Base-by-base conservation (phyloP, 108 stramenopile species). In the Discostella pseudostelligera region DNA sequence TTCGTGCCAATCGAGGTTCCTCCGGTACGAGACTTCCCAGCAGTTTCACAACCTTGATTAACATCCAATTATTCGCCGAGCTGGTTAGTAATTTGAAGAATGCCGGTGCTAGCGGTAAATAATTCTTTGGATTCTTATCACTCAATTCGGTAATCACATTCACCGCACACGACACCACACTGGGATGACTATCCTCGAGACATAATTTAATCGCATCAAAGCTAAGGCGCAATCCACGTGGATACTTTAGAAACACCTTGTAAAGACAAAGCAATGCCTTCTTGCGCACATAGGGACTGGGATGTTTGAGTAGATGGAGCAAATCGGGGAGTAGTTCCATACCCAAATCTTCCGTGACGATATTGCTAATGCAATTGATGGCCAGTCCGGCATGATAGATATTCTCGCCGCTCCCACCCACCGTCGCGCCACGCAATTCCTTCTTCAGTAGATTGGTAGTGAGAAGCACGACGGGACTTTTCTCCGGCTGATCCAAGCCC, bases 1-100 rank as follows among this genome's bases (percentile, higher is more conserved):
- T 99, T 20, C 99, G 79, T 14, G 99, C 99, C 73, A 99, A 81
- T 19, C 99, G 76, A 10, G 99, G 99, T 74, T 99, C 99, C 77
- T 98, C 96, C 21, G 94, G 83, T 1, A 99, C 97, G 22, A 99
- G 74, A 13, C 92, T 83, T 17, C 96, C 96, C 61, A 99, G 62
- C 25, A 99, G 84, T 72, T 99, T 99, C 46, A 98, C 97, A 6
- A 99, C 96, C 83, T 99, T 99, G 83, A 99, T 99, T 35, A 99
- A 84, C 99, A 99, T 99, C 99, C 99, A 99, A 76, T 99, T 99
- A 78, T 99, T 99, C 63, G 85, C 85, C 8, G 89, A 88, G 42
- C 86, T 86, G 16, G 96, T 98, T 39, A 99, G 69, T 14, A 99
- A 67, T 60, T 91, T 78, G 87, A 99, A 99, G 67, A 99, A 97